Evolutionary conservation across 2,329 filamentous ascomycete genomes (phyloP), one percentile per base, ranked within the genome.

Genomic region (Diaporthe nobilis): DNA sequence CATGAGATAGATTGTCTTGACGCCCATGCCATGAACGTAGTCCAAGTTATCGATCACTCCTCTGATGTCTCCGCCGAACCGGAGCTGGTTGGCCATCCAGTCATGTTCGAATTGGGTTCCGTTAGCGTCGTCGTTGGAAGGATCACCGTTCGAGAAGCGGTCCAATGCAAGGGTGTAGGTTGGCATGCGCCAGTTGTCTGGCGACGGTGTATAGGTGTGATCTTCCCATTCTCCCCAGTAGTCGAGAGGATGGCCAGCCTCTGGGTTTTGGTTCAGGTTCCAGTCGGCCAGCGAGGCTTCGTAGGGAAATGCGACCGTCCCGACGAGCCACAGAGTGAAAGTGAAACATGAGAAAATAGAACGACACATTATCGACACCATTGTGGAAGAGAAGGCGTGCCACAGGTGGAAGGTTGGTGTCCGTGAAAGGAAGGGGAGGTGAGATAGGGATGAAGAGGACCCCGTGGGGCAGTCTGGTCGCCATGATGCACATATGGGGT

Each of bases 1-100:
- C 53, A 90, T 90, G 49, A 92, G 85, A 78, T 92, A 92, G 42
- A 92, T 83, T 3, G 86, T 90, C 37, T 89, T 90, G 78, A 92
- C 88, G 22, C 90, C 91, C 86, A 92, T 89, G 72, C 90, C 91
- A 77, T 90, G 88, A 25, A 92, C 82, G 79, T 92, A 92, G 80
- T 92, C 90, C 76, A 92, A 83, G 17, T 88, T 89, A 77, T 91
- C 88, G 73, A 90, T 80, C 61, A 92, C 80, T 28, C 90, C 90
- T 76, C 83, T 82, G 20, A 90, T 83, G 80, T 92, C 90, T 75
- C 90, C 90, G 20, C 90, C 90, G 83, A 90, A 89, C n/a, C 90
- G 88, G 82, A 92, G 87, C 79, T 92, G 90, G 71, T 89, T 92
- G 57, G 87, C 89, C 77, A 85, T 86, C 72, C 86, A 80, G 79